Percentiles rank a stretch among this genome's conserved stretches.
These are phyloP conservation scores for Fusarium sp. DNA, from an alignment of 2,329 filamentous ascomycete genomes.

Conservation along the genomic window DNA sequence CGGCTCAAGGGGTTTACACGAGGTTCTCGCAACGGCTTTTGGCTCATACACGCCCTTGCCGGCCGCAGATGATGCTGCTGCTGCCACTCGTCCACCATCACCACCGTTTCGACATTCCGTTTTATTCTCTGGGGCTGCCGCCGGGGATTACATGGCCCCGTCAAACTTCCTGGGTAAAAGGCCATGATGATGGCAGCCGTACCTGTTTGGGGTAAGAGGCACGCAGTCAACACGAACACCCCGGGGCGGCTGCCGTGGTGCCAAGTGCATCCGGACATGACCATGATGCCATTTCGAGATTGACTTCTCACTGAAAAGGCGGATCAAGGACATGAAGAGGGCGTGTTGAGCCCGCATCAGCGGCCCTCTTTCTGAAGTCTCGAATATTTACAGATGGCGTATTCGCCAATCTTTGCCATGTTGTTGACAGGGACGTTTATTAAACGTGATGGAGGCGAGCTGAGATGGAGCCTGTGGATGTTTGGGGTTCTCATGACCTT, in stretches of 20 bases:
- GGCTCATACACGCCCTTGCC: background rate
- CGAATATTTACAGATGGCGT: background rate
- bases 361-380: background rate
- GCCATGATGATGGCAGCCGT: background rate
- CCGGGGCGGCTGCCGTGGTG: constrained; percentile 3
- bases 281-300: constrained; percentile 11
- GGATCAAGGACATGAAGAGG: background rate
- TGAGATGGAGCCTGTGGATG: constrained; percentile 11
- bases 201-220: background rate
- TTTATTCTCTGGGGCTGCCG: constrained; percentile 1
- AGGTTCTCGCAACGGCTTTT: background rate
- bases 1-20: background rate
- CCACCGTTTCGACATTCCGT: constrained; percentile 4
- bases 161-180: background rate
- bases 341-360: background rate
- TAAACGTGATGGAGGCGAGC: constrained; percentile 3
- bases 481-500: constrained; percentile 5
- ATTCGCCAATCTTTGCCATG: background rate
- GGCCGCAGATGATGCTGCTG: background rate
- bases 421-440: background rate
- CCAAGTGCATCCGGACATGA: constrained; percentile 12
- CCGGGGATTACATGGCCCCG: constrained; percentile 6
- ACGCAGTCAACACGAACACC: constrained; percentile 3
- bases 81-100: background rate
- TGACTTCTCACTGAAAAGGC: background rate